These are phyloP conservation scores for Bifiguratus adelaidae DNA, from an alignment of 192 early-diverging fungal species.

Conservation along the genomic window DNA sequence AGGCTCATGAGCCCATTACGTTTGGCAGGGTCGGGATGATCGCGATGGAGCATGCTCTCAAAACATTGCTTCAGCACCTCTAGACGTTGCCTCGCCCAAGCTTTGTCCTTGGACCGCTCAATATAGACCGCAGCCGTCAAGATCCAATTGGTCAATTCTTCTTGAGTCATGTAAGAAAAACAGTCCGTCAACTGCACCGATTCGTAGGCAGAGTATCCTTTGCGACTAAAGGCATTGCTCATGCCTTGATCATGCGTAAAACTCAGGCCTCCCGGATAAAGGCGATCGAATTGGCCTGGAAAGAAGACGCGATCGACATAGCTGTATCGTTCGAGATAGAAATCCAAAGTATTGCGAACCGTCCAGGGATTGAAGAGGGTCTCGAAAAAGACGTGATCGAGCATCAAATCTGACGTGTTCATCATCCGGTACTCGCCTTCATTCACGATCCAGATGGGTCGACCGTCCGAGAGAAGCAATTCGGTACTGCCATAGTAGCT, in stretches of 20 bases:
- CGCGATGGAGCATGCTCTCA: slow-evolving; percentile 5
- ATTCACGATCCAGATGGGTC: slow-evolving; percentile 10
- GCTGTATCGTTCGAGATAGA: neutral
- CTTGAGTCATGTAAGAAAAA: slow-evolving; percentile 10
- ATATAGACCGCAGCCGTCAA: slow-evolving; percentile 8
- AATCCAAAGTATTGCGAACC: slow-evolving; percentile 6
- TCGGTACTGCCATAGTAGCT: slow-evolving; percentile 12
- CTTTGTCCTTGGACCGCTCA: slow-evolving; percentile 1
- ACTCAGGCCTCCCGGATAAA: slow-evolving; percentile 1
- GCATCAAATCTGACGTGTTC: slow-evolving; percentile 11
- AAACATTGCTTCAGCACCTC: slow-evolving; percentile 8
- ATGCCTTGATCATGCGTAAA: slow-evolving; percentile 11
- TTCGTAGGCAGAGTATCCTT: slow-evolving; percentile 6
- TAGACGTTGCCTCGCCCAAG: neutral
- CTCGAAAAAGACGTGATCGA: slow-evolving; percentile 14
- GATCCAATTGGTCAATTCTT: slow-evolving; percentile 13
- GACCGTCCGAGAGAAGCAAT: neutral
- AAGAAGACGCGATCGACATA: slow-evolving; percentile 6
- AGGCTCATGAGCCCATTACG: slow-evolving; percentile 6
- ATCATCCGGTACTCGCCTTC: slow-evolving; percentile 14
- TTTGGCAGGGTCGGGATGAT: slow-evolving; percentile 2
- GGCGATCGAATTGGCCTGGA: neutral
- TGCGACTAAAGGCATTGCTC: slow-evolving; percentile 6
- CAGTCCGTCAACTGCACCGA: slow-evolving; percentile 5
- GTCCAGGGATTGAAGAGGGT: slow-evolving; percentile 9